Conservation (phyloP, 2,329 filamentous ascomycete species). For the Colletotrichum sp. region DNA sequence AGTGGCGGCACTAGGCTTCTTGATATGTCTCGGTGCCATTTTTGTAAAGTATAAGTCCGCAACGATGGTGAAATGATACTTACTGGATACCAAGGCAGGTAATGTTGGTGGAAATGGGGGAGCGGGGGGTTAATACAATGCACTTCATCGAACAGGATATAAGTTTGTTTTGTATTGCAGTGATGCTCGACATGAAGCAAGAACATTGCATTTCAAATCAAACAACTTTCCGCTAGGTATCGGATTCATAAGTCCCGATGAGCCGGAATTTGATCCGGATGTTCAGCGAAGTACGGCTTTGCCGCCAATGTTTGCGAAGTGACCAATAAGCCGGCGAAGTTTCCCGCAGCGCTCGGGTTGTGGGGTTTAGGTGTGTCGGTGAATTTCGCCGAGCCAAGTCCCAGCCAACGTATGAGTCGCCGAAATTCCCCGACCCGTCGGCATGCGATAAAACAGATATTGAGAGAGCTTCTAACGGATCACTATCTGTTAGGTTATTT, state of each 20-base stretch:
- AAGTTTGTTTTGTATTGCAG: neutral
- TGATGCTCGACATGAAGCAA: neutral
- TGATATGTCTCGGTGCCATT: neutral
- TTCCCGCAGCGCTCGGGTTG: neutral
- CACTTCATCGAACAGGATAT: neutral
- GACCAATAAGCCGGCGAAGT: neutral
- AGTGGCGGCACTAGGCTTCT: neutral
- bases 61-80: neutral
- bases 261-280: neutral
- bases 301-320: neutral
- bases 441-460: neutral
- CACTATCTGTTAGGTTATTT: neutral
- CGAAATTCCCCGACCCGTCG: neutral
- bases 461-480: neutral
- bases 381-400: neutral
- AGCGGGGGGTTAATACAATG: fast-evolving
- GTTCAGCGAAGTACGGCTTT: neutral
- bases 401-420: neutral
- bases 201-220: neutral
- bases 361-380: neutral
- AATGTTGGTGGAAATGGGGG: neutral
- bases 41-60: fast-evolving
- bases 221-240: neutral
- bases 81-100: neutral
- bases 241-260: neutral